A percentile compares a stretch with the other conserved stretches of the same genome.
Conservation (phyloP, 495 filamentous ascomycete genomes). For the Xeromyces bisporus region DNA sequence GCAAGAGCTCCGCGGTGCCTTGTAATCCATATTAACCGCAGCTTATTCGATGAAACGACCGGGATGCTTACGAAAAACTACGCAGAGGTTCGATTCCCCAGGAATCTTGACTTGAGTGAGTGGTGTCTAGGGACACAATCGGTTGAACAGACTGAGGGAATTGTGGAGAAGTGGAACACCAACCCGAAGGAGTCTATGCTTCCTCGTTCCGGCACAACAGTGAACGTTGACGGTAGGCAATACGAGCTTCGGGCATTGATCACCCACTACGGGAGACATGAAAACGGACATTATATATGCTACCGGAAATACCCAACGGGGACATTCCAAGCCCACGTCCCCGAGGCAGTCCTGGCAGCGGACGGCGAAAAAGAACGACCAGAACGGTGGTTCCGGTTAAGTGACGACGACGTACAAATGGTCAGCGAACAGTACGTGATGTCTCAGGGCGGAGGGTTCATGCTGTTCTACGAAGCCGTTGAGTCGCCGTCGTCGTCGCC, state of each 20-base stretch:
- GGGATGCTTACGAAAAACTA: conserved; percentile 69
- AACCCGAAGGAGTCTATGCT: conserved; percentile 56
- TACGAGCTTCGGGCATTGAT: conserved; percentile 77
- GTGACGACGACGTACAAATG: conserved; percentile 63
- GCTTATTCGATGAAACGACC: conserved; percentile 69
- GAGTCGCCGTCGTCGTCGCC: conserved; percentile 2
- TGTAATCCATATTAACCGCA: conserved; percentile 78
- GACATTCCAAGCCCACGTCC: conserved; percentile 17
- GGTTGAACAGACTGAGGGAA: conserved; percentile 12
- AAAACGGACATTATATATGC: conserved; percentile 91
- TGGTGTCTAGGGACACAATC: conserved; percentile 53
- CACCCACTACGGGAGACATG: conserved; percentile 77
- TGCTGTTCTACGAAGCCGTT: conserved; percentile 79
- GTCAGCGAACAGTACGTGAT: conserved; percentile 61
- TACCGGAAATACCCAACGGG: conserved; percentile 50
- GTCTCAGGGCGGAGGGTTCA: conserved; percentile 71
- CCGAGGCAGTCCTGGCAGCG: conserved; percentile 19
- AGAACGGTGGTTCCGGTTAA: conserved; percentile 64
- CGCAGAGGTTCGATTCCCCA: conserved; percentile 59
- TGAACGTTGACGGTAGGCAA: conserved; percentile 25
- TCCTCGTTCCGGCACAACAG: conserved; percentile 23
- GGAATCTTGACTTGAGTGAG: conserved; percentile 48
- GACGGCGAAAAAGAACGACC: conserved; percentile 22
- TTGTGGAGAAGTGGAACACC: conserved; percentile 45
- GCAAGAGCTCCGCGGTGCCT: conserved; percentile 64